phyloP scores from a whole-genome alignment of 2,329 filamentous ascomycete species.

The Pseudocercospora fuligena region DNA sequence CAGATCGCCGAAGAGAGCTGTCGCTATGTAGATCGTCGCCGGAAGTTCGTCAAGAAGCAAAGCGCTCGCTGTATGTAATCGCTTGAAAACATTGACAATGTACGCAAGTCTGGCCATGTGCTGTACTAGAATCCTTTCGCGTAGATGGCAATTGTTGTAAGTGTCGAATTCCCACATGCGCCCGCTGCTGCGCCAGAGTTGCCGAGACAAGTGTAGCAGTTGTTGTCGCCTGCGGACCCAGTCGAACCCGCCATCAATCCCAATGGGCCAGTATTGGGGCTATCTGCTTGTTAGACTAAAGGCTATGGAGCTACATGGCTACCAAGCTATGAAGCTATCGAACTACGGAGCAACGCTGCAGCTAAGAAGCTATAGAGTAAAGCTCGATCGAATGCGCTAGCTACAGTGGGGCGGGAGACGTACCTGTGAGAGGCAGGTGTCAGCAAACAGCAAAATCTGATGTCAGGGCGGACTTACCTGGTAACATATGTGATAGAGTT shows the following conservation, averaged over 20 bases:
- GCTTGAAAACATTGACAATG: not conserved
- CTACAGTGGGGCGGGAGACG: not conserved
- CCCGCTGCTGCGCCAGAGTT: conserved; percentile 24
- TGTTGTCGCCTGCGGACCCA: conserved; percentile 35
- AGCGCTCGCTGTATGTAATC: not conserved
- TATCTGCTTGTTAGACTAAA: conserved; percentile 9
- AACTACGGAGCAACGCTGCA: not conserved
- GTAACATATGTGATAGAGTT: conserved; percentile 35
- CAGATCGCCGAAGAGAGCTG: not conserved
- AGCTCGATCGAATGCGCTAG: not conserved
- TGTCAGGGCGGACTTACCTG: conserved; percentile 19
- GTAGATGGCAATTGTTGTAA: conserved; percentile 37
- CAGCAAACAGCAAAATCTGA: not conserved
- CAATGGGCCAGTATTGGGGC: not conserved
- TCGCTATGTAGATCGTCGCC: not conserved
- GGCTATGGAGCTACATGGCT: not conserved
- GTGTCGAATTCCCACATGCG: conserved; percentile 35
- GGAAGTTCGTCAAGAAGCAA: not conserved
- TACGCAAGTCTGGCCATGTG: not conserved
- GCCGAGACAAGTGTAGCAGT: conserved; percentile 35
- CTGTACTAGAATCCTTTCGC: conserved; percentile 31
- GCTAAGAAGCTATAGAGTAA: conserved; percentile 6
- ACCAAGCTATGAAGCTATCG: conserved; percentile 5
- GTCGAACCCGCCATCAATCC: not conserved
- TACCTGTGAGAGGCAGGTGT: not conserved